Conservation (phyloP, 768 basidiomycete genomes). For the Russula dissimulans region DNA sequence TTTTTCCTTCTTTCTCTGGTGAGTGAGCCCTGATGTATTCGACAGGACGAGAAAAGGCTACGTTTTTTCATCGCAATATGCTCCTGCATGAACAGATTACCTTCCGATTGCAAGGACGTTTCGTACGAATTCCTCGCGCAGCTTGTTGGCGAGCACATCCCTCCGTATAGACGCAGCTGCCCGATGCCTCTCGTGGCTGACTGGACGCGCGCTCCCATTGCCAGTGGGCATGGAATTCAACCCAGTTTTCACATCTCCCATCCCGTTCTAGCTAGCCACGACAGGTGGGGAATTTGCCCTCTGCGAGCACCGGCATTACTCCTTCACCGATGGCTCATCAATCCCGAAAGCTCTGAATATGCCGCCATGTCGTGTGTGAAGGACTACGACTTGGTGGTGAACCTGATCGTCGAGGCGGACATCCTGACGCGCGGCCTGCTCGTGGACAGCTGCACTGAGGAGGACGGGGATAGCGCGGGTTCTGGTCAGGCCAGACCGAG, state of each 20-base stretch:
- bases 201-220: not conserved
- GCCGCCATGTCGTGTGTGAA: constrained; percentile 39
- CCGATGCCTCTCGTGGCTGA: not conserved
- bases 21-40: not conserved
- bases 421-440: constrained; percentile 57
- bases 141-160: constrained; percentile 66
- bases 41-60: constrained; percentile 39
- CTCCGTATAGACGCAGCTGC: not conserved
- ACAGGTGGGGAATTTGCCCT: constrained; percentile 73
- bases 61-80: constrained; percentile 90
- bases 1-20: not conserved
- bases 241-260: constrained; percentile 64
- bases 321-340: constrained; percentile 85
- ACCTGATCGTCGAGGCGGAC: constrained; percentile 71
- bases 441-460: constrained; percentile 29
- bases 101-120: constrained; percentile 61
- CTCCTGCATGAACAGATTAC: constrained; percentile 73
- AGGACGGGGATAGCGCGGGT: not conserved
- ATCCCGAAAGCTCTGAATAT: constrained; percentile 54
- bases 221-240: constrained; percentile 86
- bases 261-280: constrained; percentile 53
- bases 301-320: constrained; percentile 69
- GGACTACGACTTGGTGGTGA: constrained; percentile 70
- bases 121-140: constrained; percentile 82
- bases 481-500: constrained; percentile 7